Conservation (phyloP, 768 basidiomycete genomes). For the Pisolithus microcarpus region DNA sequence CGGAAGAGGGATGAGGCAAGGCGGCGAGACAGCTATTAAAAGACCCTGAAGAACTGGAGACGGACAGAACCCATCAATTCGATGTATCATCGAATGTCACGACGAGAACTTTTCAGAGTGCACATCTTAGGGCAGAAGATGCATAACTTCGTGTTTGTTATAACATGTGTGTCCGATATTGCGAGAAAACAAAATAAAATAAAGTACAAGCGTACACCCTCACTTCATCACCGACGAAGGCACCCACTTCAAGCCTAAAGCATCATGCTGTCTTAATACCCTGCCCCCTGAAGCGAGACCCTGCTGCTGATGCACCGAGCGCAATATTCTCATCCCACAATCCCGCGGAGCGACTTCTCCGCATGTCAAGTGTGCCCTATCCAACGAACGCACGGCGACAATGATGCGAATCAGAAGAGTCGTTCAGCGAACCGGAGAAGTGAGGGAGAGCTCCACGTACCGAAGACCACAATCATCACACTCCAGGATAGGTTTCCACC, state of each 20-base stretch:
- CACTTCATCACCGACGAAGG: background rate
- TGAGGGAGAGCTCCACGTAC: constrained; percentile 28
- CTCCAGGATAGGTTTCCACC: constrained; percentile 78
- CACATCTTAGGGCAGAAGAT: no score
- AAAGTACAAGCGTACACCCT: background rate
- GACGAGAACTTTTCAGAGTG: no score
- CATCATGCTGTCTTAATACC: background rate
- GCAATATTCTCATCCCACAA: constrained; percentile 54
- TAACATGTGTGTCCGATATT: no score
- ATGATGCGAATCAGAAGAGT: background rate
- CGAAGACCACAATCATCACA: constrained; percentile 86
- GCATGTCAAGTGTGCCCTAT: constrained; percentile 80
- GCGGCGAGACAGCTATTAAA: no score
- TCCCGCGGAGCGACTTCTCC: constrained; percentile 76
- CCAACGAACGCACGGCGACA: constrained; percentile 10
- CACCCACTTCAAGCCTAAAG: background rate
- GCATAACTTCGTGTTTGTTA: no score
- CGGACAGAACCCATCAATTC: no score
- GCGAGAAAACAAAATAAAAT: background rate
- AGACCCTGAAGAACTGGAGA: no score
- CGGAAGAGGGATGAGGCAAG: no score
- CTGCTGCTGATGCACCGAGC: constrained; percentile 18
- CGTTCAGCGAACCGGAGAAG: background rate
- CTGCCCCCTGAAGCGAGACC: background rate
- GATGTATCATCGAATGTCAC: no score